These are phyloP conservation scores for Gymnopilus dilepis DNA, from an alignment of 768 basidiomycete species.

Conservation along the genomic window DNA sequence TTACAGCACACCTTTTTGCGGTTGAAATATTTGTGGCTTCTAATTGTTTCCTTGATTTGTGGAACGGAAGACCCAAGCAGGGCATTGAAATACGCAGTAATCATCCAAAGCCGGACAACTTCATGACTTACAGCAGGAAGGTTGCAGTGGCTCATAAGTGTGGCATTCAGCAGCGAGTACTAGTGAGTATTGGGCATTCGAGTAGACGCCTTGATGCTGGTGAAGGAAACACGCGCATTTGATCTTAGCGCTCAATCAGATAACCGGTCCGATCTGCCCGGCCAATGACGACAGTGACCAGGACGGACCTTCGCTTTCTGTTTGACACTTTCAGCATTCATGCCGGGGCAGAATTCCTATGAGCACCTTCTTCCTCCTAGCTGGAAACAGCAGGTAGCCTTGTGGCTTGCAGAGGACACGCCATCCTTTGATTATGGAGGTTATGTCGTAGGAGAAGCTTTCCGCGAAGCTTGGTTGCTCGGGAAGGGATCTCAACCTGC, in stretches of 20 bases:
- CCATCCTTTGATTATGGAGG: slow-evolving; percentile 98
- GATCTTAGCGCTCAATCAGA: not conserved
- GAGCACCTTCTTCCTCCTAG: slow-evolving; percentile 89
- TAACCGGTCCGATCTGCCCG: not conserved
- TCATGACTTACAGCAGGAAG: no score
- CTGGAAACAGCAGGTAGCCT: slow-evolving; percentile 82
- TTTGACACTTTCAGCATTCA: not conserved
- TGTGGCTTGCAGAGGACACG: slow-evolving; percentile 92
- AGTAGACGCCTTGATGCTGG: no score
- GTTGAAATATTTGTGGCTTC: no score
- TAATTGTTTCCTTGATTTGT: no score
- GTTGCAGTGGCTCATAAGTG: no score
- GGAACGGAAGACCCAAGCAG: no score
- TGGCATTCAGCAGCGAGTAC: no score
- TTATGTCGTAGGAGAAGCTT: slow-evolving; percentile 91
- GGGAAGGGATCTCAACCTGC: slow-evolving; percentile 84
- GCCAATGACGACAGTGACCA: not conserved
- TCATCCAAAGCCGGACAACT: no score
- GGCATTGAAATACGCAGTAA: no score
- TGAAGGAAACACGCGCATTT: no score
- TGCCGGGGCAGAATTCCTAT: slow-evolving; percentile 37
- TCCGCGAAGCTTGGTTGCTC: slow-evolving; percentile 84
- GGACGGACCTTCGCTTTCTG: not conserved
- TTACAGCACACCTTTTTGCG: no score
- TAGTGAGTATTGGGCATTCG: no score